Percentiles rank a stretch among this genome's conserved stretches.
Evolutionary conservation across 257 asterid species (phyloP).

Genomic region (Rehmannia glutinosa): DNA sequence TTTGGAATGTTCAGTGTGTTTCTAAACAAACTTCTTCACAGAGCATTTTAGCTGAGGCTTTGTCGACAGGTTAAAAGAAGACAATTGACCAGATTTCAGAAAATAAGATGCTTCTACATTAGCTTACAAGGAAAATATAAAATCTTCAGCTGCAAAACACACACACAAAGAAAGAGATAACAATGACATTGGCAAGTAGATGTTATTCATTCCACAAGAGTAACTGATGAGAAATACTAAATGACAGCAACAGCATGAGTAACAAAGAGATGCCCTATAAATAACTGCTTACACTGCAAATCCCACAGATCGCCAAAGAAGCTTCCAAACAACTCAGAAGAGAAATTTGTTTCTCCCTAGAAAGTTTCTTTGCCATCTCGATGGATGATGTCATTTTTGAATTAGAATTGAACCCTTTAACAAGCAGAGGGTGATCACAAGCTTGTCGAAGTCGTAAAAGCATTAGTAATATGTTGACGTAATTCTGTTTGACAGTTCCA

Average conservation of each 20-base stretch:
- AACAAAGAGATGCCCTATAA: neutral
- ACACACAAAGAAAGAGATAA: neutral
- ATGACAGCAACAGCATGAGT: neutral
- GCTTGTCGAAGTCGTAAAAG: slow-evolving; percentile 98
- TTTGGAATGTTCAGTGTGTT: neutral
- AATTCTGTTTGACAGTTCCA: slow-evolving; percentile 94
- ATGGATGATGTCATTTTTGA: slow-evolving; percentile 62
- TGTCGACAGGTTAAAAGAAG: too few relatives aligned
- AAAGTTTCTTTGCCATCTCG: slow-evolving; percentile 75
- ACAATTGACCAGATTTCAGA: too few relatives aligned
- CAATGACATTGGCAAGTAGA: neutral
- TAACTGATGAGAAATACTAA: neutral
- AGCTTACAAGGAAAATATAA: neutral
- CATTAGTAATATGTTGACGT: slow-evolving; percentile 87
- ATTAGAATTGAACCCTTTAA: slow-evolving; percentile 54
- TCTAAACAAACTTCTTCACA: neutral
- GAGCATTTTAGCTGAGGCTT: too few relatives aligned
- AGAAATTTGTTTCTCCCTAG: slow-evolving; percentile 54
- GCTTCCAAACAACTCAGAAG: slow-evolving; percentile 85
- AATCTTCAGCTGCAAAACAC: neutral
- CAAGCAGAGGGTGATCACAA: slow-evolving; percentile 98
- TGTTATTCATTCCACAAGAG: neutral
- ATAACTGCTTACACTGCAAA: slow-evolving; percentile 73
- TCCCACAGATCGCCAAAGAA: slow-evolving; percentile 81
- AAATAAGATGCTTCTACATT: neutral